phyloP scores from a whole-genome alignment of 2,329 filamentous ascomycete genomes.

The Cladophialophora carrionii region DNA sequence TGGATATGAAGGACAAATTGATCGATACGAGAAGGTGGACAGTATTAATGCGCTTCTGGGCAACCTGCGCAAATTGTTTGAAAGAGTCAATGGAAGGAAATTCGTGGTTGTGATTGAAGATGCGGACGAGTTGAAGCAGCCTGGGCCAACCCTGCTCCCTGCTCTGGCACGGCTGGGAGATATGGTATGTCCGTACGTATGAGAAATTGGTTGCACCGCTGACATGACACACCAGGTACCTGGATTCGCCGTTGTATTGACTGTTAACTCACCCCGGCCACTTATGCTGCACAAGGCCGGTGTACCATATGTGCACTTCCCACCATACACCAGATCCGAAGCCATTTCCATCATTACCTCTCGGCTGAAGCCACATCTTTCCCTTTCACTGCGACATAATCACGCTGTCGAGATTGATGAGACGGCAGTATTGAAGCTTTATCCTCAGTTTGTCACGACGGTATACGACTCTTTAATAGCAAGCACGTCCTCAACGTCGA shows the following conservation, averaged over 20 bases:
- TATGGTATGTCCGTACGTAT: constrained; percentile 22
- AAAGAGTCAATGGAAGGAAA: constrained; percentile 42
- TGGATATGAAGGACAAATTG: constrained; percentile 46
- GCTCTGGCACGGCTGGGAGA: constrained; percentile 82
- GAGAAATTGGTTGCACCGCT: constrained; percentile 23
- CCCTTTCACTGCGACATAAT: constrained; percentile 25
- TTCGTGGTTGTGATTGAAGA: constrained; percentile 85
- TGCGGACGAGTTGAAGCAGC: constrained; percentile 81
- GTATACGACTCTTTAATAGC: constrained; percentile 86
- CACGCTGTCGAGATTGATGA: constrained; percentile 9
- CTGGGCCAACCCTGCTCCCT: constrained; percentile 74
- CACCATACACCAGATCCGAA: constrained; percentile 79
- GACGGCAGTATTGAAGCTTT: constrained; percentile 42
- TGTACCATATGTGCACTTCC: constrained; percentile 78
- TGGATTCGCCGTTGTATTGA: constrained; percentile 73
- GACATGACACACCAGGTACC: constrained; percentile 64
- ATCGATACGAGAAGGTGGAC: constrained; percentile 69
- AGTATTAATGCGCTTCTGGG: constrained; percentile 76
- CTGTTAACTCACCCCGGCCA: constrained; percentile 72
- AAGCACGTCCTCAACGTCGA: constrained; percentile 72
- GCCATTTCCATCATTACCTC: constrained; percentile 75
- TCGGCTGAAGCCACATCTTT: constrained; percentile 33
- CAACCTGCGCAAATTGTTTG: constrained; percentile 60
- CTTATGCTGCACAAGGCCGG: constrained; percentile 70
- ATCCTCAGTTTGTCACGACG: constrained; percentile 74